Base-by-base conservation (phyloP, 2,329 filamentous ascomycete species). In the Magnaporthales sp. region DNA sequence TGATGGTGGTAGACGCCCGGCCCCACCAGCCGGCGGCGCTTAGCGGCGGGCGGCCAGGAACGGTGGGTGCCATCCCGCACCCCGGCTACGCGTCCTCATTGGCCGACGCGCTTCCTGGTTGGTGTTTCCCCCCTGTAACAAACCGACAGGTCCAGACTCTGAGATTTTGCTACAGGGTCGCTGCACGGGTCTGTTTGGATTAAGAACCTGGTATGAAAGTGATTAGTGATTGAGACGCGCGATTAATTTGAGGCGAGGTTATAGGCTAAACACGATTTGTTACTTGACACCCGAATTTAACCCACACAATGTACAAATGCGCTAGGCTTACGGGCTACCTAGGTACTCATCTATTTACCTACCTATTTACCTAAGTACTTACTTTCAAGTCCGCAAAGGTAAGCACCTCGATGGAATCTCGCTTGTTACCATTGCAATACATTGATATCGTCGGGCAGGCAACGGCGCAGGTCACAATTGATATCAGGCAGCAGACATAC, bases 1-100 rank as follows among this genome's bases (percentile, higher is more conserved):
- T n/a, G n/a, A n/a, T n/a, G n/a, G 54, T 60, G 2, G 56, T 60
- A 60, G 56, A 60, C 56, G 56, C 56, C 56, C 22, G 56, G 56
- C 56, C 56, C 56, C 56, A 60, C 56, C 24, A 60, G 56, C 56
- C 56, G 56, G 22, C 56, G 56, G 56, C 56, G 56, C 56, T 60
- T 60, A 60, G 56, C 24, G 22, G 22, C 56, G 56, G 56, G 56
- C 24, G 56, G 56, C 26, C 26, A 27, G 5, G 8, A 15, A 27
- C 56, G 13, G 56, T 9, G 24, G 10, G 22, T 9, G 24, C 51
- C 51, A 22, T 56, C 22, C 24, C 22, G 9, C 11, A 58, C 54
- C 54, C 54, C 38, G 54, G 54, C 54, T 58, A 26, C 24, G 54
- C 54, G 54, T 8, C 11, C 54, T 60, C 26, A 60, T 60, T 60